Evolutionary conservation across 768 basidiomycete species (phyloP).

Genomic region (Serendipita indica): DNA sequence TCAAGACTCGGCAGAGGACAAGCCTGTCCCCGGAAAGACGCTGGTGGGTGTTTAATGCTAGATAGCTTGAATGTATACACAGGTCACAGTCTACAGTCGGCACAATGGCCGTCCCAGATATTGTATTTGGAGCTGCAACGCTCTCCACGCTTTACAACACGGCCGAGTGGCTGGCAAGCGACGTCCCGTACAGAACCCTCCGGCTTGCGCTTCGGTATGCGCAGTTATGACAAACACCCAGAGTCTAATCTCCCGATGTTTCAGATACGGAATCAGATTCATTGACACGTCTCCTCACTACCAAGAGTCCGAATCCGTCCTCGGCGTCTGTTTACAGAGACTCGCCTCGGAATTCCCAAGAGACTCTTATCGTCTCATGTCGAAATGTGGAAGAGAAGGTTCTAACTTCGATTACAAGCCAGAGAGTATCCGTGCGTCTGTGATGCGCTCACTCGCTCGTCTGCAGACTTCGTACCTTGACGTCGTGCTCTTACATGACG

Average conservation of each 20-base stretch:
- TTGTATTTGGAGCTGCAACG: constrained; percentile 60
- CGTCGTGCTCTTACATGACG: constrained; percentile 68
- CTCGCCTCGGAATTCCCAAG: constrained; percentile 61
- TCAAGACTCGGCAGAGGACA: constrained; percentile 30
- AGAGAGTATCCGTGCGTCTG: constrained; percentile 44
- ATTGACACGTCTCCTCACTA: constrained; percentile 79
- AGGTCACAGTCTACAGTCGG: constrained; percentile 24
- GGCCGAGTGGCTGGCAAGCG: constrained; percentile 40
- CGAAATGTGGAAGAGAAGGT: constrained; percentile 75
- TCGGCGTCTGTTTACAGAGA: constrained; percentile 45
- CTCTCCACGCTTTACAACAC: constrained; percentile 55
- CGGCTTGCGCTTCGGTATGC: constrained; percentile 61
- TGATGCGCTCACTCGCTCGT: constrained; percentile 50
- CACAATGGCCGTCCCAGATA: constrained; percentile 26
- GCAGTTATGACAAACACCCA: background rate
- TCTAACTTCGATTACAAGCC: constrained; percentile 63
- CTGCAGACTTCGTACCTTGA: constrained; percentile 69
- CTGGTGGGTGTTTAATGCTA: constrained; percentile 23
- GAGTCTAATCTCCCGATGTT: background rate
- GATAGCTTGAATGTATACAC: background rate
- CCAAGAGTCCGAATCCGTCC: constrained; percentile 60
- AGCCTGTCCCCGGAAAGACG: constrained; percentile 22
- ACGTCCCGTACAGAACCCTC: constrained; percentile 46
- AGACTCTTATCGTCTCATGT: constrained; percentile 63
- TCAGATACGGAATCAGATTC: constrained; percentile 62